Base-by-base conservation (phyloP, 257 asterid species). In the Penstemon barbatus region DNA sequence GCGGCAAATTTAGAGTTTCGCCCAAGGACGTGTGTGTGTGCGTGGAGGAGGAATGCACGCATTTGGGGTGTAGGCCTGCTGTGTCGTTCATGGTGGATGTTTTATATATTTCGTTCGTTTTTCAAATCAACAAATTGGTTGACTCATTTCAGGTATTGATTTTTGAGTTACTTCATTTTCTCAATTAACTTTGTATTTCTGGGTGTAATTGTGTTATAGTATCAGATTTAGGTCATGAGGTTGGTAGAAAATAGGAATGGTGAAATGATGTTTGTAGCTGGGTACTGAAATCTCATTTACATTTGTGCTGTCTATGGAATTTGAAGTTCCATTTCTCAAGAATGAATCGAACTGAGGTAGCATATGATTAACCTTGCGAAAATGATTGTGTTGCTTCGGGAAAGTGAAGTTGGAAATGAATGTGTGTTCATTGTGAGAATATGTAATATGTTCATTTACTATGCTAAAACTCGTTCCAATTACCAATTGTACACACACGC, bases 41-140 rank as follows among this genome's bases (percentile, higher is more conserved):
- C 63, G 90, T 84, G 62, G 98, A 93, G 71, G 91, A 85, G 19
- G 92, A 86, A 60, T 93, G 98, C 82, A 71, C 78, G 55, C 98
- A 93, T 73, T 80, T 82, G 73, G 97, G 94, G 37, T 93, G 98
- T 61, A 81, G 88, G 75, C 98, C 98, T 36, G 89, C 81, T 3
- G 77, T 90, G 44, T 82, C 75, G 43, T 88, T 88, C 78, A 59
- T 84, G 85, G 86, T 79, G 74, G 94, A 88, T 75, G 82, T 87
- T 74, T 71, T 93, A 76, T 93, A 86, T 74, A 78, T 85, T 12
- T 81, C 98, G 18, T 85, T 74, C 63, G 82, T 83, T 46, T 88
- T 93, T 78, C 92, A 93, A 80, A 70, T 90, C 77, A 61, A 69
- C 3, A 94, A 88, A 64, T 67, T 93, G 84, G 83, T 87, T 36